These are phyloP conservation scores for Barnettozyma sucrosica DNA, from an alignment of 805 yeast species.

Conservation along the genomic window DNA sequence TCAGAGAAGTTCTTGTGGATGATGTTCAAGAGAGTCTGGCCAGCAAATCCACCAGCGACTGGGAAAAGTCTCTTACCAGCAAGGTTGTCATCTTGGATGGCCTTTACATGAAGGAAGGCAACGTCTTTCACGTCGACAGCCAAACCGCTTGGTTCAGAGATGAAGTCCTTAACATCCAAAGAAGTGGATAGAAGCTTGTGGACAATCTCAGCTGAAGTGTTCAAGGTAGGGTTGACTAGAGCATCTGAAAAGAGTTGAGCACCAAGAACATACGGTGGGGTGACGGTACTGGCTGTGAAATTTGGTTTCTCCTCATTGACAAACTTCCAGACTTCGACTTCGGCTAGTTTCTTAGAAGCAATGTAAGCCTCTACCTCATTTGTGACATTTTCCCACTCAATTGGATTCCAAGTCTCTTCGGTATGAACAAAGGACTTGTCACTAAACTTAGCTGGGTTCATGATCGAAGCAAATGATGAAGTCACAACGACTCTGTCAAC, in stretches of 20 bases:
- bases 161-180: slow-evolving; percentile 17
- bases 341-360: slow-evolving; percentile 58
- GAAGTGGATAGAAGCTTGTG: slow-evolving; percentile 24
- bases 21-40: slow-evolving; percentile 21
- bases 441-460: slow-evolving; percentile 14
- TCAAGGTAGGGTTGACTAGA: slow-evolving; percentile 31
- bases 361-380: slow-evolving; percentile 38
- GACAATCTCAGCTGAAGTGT: slow-evolving; percentile 35
- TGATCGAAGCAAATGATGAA: slow-evolving; percentile 54
- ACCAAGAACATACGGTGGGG: slow-evolving; percentile 52
- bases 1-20: slow-evolving; percentile 34
- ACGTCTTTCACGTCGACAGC: slow-evolving; percentile 41
- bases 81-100: slow-evolving; percentile 23
- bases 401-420: slow-evolving; percentile 40
- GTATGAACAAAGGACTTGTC: slow-evolving; percentile 17
- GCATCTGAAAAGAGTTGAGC: slow-evolving; percentile 46
- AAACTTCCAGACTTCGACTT: slow-evolving; percentile 53
- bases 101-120: slow-evolving; percentile 37
- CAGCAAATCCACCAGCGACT: slow-evolving; percentile 18
- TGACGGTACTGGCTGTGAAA: slow-evolving; percentile 39
- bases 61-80: slow-evolving; percentile 29
- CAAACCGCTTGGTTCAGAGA: slow-evolving; percentile 3
- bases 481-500: slow-evolving; percentile 48
- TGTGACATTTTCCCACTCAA: slow-evolving; percentile 40
- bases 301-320: slow-evolving; percentile 27